phyloP scores from a whole-genome alignment of 73 alveolate species.

The Paramecium tetraurelia region DNA sequence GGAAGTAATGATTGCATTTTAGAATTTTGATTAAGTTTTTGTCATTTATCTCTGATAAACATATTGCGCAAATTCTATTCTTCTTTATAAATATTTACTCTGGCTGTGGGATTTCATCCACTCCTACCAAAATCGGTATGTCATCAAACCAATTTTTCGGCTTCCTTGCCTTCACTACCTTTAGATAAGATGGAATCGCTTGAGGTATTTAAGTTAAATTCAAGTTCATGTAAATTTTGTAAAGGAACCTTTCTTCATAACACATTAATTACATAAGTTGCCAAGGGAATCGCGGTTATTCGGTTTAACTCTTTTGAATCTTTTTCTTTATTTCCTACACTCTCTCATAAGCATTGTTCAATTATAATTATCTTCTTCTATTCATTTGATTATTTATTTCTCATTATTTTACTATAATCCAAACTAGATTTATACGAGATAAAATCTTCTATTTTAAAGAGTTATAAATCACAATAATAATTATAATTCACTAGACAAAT shows the following conservation, averaged over 20 bases:
- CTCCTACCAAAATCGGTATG: neutral
- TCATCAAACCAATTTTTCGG: neutral
- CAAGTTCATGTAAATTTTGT: neutral
- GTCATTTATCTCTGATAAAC: neutral
- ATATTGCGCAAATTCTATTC: neutral
- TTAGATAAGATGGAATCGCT: neutral
- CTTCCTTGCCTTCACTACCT: neutral
- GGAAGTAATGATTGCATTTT: constrained; percentile 23
- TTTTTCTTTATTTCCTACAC: neutral
- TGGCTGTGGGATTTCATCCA: neutral
- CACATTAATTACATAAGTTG: neutral
- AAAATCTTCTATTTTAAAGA: neutral
- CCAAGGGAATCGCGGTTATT: constrained; percentile 1
- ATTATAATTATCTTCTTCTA: neutral
- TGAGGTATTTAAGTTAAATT: neutral
- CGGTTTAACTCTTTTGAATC: neutral
- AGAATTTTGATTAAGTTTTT: neutral
- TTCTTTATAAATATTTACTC: neutral
- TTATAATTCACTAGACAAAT: constrained; percentile 13
- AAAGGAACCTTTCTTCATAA: neutral
- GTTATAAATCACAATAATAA: neutral
- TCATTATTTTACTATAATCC: neutral
- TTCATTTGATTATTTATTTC: neutral
- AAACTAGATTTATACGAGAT: neutral
- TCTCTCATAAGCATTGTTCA: neutral